Conservation (phyloP, 1,284 basidiomycete genomes). For the Sporisorium sorghi region DNA sequence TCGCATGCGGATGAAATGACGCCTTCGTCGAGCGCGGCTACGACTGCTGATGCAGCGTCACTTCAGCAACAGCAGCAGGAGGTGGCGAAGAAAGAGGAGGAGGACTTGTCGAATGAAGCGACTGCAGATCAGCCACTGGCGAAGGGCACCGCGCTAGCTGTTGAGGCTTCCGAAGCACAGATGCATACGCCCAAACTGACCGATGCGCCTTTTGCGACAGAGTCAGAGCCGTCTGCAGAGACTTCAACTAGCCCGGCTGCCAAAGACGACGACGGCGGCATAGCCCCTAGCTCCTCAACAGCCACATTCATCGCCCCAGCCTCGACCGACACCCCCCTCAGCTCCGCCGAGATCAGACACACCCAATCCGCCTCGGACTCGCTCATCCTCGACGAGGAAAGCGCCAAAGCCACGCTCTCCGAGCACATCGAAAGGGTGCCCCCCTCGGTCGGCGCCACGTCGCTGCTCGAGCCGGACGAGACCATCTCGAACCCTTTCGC, state of each 20-base stretch:
- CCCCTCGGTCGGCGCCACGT: slow-evolving; percentile 61
- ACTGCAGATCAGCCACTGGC: slow-evolving; percentile 11
- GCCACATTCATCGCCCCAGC: slow-evolving; percentile 24
- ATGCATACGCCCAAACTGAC: slow-evolving; percentile 24
- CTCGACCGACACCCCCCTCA: slow-evolving; percentile 22
- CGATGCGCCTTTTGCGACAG: slow-evolving; percentile 12
- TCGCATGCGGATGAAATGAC: slow-evolving; percentile 30
- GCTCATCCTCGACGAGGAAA: slow-evolving; percentile 49
- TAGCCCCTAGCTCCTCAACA: slow-evolving; percentile 27
- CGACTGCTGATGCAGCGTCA: slow-evolving; percentile 10
- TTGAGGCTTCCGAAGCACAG: slow-evolving; percentile 6
- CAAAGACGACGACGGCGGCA: not conserved
- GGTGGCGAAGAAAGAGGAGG: not conserved
- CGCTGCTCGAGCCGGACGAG: slow-evolving; percentile 60
- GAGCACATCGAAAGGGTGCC: slow-evolving; percentile 42
- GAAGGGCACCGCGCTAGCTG: slow-evolving; percentile 14
- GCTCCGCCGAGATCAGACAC: slow-evolving; percentile 44
- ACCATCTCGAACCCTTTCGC: slow-evolving; percentile 64
- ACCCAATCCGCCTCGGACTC: slow-evolving; percentile 28
- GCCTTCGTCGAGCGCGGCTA: slow-evolving; percentile 23
- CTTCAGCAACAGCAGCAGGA: no score
- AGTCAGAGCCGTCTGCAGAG: not conserved
- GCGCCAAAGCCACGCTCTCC: slow-evolving; percentile 29
- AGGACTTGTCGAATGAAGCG: slow-evolving; percentile 9
- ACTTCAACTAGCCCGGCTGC: not conserved